Evolutionary conservation across 352 stramenopile species (phyloP).

Genomic region (Phytophthora lateralis): DNA sequence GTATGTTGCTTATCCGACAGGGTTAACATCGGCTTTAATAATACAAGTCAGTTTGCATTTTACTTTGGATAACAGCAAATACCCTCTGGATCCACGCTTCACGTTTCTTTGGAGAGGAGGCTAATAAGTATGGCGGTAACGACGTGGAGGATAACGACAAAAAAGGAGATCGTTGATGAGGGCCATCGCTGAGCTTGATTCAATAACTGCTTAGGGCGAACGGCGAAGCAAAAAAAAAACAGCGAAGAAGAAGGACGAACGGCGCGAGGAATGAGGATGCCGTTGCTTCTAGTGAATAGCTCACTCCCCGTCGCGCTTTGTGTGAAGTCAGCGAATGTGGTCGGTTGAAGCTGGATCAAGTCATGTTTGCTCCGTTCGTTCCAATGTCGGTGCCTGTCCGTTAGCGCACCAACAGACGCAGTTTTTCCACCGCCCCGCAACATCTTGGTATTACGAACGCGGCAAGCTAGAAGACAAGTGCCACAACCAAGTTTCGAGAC

Average conservation of each 20-base stretch:
- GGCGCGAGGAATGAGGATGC: constrained; percentile 11
- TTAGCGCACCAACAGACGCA: constrained; percentile 19
- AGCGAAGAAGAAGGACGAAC: constrained; percentile 10
- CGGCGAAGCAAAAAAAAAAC: not conserved
- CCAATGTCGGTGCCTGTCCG: constrained; percentile 12
- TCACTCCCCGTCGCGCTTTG: not conserved
- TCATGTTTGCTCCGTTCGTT: not conserved
- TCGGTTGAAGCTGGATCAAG: not conserved
- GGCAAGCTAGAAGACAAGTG: constrained; percentile 3
- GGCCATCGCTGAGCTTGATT: too few species aligned
- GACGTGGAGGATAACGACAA: too few species aligned
- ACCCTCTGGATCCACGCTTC: too few species aligned
- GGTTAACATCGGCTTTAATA: too few species aligned
- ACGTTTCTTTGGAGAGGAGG: too few species aligned
- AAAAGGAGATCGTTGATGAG: too few species aligned
- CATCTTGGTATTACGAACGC: constrained; percentile 12
- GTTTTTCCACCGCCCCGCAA: not conserved
- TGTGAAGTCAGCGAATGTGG: not conserved
- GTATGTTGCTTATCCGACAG: too few species aligned
- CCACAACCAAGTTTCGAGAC: constrained; percentile 6
- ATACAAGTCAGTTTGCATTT: too few species aligned
- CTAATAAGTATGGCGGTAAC: too few species aligned
- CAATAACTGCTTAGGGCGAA: not conserved
- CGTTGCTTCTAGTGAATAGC: constrained; percentile 13
- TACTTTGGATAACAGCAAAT: too few species aligned